These are phyloP conservation scores for Fusarium nanum DNA, from an alignment of 2,329 filamentous ascomycete species.

Conservation along the genomic window DNA sequence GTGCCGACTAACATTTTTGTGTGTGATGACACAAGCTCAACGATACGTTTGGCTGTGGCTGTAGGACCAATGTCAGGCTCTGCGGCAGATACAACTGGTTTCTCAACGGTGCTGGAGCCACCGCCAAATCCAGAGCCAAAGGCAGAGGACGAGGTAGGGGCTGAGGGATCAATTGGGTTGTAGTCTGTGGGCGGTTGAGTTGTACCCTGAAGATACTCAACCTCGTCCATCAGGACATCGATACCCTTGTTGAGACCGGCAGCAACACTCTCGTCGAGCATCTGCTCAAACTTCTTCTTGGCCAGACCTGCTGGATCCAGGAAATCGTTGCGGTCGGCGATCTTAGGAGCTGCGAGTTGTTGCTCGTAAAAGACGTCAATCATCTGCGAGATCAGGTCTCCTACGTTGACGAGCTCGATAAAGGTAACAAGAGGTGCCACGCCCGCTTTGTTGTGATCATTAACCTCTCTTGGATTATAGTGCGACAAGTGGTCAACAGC, in stretches of 20 bases:
- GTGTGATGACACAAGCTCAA: constrained; percentile 87
- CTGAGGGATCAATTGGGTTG: constrained; percentile 70
- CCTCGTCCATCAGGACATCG: constrained; percentile 97
- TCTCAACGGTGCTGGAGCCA: constrained; percentile 36
- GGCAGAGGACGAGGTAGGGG: constrained; percentile 30
- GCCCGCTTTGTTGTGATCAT: constrained; percentile 74
- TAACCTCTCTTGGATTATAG: constrained; percentile 89
- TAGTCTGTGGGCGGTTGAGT: constrained; percentile 89
- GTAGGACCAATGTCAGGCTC: constrained; percentile 73
- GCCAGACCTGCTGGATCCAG: constrained; percentile 90
- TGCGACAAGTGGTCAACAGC: constrained; percentile 90
- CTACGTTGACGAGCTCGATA: constrained; percentile 96
- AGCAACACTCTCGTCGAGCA: constrained; percentile 96
- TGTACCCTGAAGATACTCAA: constrained; percentile 93
- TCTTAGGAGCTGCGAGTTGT: constrained; percentile 83
- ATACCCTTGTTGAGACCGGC: constrained; percentile 97
- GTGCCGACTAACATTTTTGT: constrained; percentile 93
- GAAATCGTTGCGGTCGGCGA: constrained; percentile 94
- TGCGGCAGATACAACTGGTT: constrained; percentile 48
- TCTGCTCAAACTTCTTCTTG: constrained; percentile 98
- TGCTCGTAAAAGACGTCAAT: constrained; percentile 98
- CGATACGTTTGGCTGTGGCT: constrained; percentile 80
- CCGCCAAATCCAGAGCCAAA: constrained; percentile 31
- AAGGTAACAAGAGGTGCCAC: constrained; percentile 95
- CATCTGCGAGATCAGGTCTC: constrained; percentile 98